Conservation (phyloP, 208 protist species). For the Leishmania braziliensis region DNA sequence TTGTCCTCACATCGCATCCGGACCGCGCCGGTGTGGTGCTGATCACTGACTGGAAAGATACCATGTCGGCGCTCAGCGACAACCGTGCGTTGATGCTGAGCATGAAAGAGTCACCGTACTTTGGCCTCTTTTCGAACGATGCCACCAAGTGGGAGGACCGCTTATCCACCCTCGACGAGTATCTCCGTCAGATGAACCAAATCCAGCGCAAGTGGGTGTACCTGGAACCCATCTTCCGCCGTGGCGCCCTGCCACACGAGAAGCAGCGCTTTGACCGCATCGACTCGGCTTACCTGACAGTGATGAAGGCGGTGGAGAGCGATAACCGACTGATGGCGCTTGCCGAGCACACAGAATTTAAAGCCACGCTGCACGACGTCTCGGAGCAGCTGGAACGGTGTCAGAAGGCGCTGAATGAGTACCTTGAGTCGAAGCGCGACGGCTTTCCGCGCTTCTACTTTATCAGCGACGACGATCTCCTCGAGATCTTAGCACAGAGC, state of each 20-base stretch:
- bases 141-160: conserved; percentile 93
- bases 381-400: conserved; percentile 97
- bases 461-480: conserved; percentile 98
- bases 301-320: conserved; percentile 89
- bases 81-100: conserved; percentile 96
- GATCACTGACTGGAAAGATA: conserved; percentile 98
- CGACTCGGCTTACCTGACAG: conserved; percentile 94
- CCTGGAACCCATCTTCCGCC: conserved; percentile 98
- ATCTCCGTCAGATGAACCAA: conserved; percentile 93
- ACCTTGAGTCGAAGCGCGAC: conserved; percentile 98
- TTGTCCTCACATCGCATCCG: conserved; percentile 82
- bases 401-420: conserved; percentile 97
- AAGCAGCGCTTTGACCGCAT: conserved; percentile 95
- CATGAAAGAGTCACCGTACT: conserved; percentile 97
- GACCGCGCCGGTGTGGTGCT: conserved; percentile 84
- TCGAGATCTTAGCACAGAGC: conserved; percentile 97
- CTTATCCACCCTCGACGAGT: conserved; percentile 91
- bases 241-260: conserved; percentile 96
- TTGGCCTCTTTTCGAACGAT: conserved; percentile 91
- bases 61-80: conserved; percentile 95
- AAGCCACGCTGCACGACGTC: conserved; percentile 85
- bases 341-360: conserved; percentile 76
- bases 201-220: conserved; percentile 99
- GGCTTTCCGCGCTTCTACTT: conserved; percentile 99
- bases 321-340: conserved; percentile 91